Evolutionary conservation across 495 filamentous ascomycete genomes (phyloP), one percentile per base, ranked within the genome.

Genomic region (Xylaria bambusicola): DNA sequence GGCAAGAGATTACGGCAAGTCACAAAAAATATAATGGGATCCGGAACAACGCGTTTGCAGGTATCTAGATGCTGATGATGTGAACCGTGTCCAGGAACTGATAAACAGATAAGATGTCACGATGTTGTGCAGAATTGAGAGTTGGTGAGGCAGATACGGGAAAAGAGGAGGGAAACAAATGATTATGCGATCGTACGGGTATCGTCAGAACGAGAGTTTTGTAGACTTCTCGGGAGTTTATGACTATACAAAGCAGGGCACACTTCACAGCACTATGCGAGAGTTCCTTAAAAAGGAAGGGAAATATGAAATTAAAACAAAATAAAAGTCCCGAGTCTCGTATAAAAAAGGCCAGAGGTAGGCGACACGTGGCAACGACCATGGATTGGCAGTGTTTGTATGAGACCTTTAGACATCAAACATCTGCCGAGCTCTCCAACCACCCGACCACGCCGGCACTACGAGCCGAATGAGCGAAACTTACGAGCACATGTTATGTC

Each of bases 21-120:
- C 26, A 72, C 77, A 38, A 60, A 62, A 56, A 70, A n/a, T n/a
- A n/a, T n/a, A 64, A 48, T 82, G 79, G 78, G 80, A 82, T 67
- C 74, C 72, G 2, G 55, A 67, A 35, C 75, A 76, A 7, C 51
- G 64, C 40, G 67, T 81, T 29, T 74, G 71, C 60, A 76, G 77
- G 9, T 79, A 74, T 66, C 69, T 79, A 6, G 77, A 76, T 31
- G 64, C 68, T 26, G 73, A 62, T 12, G 72, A 77, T 61, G 57
- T 20, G 46, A 66, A 60, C 23, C 68, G 71, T 8, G 62, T 66
- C 1, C 51, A 62, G 20, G 76, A 73, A 8, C 52, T 77, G 56
- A 64, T 45, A 23, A 78, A 69, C 38, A n/a, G n/a, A n/a, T n/a
- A n/a, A n/a, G n/a, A n/a, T n/a, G n/a, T n/a, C n/a, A n/a, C n/a